A percentile compares a stretch with the other conserved stretches of the same genome.
These are phyloP conservation scores for Rhinocladiella similis DNA, from an alignment of 2,329 filamentous ascomycete species.

Conservation along the genomic window DNA sequence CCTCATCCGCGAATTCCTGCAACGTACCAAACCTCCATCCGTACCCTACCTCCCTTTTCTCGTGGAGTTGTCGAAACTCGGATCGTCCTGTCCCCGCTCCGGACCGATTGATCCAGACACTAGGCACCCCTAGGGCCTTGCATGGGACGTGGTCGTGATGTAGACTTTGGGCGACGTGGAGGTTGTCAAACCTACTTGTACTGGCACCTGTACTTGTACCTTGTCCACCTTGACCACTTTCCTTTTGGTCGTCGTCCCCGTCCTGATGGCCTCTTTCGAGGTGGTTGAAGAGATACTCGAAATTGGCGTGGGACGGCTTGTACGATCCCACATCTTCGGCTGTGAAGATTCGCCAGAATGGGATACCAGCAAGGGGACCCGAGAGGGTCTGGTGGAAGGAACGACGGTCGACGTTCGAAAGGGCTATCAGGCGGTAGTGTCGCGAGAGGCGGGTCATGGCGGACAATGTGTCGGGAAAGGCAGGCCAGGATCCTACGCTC, in stretches of 20 bases:
- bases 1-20: conserved; percentile 60
- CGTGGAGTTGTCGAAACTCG: conserved; percentile 34
- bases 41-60: conserved; percentile 44
- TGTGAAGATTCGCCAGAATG: conserved; percentile 66
- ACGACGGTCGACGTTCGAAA: conserved; percentile 57
- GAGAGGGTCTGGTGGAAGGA: conserved; percentile 51
- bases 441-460: conserved; percentile 51
- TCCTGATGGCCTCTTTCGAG: too few species aligned
- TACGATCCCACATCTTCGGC: conserved; percentile 71
- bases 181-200: conserved; percentile 43
- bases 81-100: conserved; percentile 19
- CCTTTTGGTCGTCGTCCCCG: neutral
- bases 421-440: conserved; percentile 55
- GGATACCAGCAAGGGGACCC: conserved; percentile 51
- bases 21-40: conserved; percentile 61
- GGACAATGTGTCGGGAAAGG: conserved; percentile 57
- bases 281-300: conserved; percentile 60
- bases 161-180: conserved; percentile 69
- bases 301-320: conserved; percentile 66
- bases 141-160: conserved; percentile 67
- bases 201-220: conserved; percentile 50
- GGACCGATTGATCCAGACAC: conserved; percentile 64
- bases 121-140: conserved; percentile 58
- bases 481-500: conserved; percentile 52
- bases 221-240: conserved; percentile 53